phyloP scores from a whole-genome alignment of 345 rosid species.

The Barbarea vulgaris region DNA sequence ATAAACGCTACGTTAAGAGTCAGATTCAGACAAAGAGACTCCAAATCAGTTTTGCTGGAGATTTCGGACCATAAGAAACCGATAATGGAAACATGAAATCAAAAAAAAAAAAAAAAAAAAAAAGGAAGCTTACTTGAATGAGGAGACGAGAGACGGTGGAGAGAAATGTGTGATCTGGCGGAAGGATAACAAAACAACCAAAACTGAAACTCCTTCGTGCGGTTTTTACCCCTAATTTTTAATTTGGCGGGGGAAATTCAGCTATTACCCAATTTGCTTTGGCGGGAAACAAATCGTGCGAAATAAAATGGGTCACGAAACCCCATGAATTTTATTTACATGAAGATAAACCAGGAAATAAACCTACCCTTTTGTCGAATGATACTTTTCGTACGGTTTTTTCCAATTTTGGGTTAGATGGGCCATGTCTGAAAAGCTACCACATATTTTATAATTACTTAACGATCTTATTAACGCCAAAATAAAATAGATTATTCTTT shows the following conservation, averaged over 20 bases:
- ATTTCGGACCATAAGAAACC: neutral
- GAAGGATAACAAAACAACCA: neutral
- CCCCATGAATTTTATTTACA: neutral
- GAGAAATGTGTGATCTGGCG: neutral
- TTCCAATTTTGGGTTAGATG: neutral
- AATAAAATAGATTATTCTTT: neutral
- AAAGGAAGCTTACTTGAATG: neutral
- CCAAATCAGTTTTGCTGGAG: neutral
- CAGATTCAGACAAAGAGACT: neutral
- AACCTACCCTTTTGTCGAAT: neutral
- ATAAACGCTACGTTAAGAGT: neutral
- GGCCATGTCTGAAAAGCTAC: neutral
- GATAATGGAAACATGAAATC: neutral
- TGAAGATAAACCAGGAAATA: neutral
- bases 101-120: neutral
- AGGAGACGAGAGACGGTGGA: neutral
- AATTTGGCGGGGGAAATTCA: conserved; percentile 17
- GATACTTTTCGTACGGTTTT: neutral
- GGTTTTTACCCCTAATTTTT: neutral
- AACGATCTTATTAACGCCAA: neutral
- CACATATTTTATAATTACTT: neutral
- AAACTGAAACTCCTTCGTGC: neutral
- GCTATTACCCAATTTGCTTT: neutral
- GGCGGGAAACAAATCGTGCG: conserved; percentile 26
- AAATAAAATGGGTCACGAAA: no score